Evolutionary conservation across 345 rosid species (phyloP).

Genomic region (Gossypium rotundifolium): DNA sequence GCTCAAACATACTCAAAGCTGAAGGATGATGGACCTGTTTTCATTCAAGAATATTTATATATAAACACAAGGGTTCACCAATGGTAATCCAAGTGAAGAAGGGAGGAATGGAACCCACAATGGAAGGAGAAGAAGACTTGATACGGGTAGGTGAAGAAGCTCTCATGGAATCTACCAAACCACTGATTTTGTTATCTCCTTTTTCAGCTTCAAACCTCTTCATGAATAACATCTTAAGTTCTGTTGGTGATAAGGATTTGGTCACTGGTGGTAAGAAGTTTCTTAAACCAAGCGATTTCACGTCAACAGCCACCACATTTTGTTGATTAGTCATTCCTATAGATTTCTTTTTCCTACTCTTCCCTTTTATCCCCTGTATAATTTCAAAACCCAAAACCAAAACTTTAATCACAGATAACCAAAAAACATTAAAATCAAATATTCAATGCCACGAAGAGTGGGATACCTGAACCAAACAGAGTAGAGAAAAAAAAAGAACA

Average conservation of each 20-base stretch:
- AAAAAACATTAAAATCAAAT: not conserved
- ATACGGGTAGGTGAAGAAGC: conserved; percentile 80
- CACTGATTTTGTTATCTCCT: conserved; percentile 31
- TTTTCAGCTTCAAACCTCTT: conserved; percentile 39
- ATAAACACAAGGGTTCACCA: not conserved
- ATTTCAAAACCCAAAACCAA: conserved; percentile 1
- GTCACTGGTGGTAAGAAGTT: conserved; percentile 29
- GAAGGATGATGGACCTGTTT: conserved; percentile 74
- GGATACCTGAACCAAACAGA: not conserved
- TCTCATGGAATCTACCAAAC: conserved; percentile 87
- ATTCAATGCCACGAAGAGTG: not conserved
- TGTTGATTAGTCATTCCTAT: conserved; percentile 64
- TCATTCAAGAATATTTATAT: not conserved
- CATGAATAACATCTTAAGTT: conserved; percentile 34
- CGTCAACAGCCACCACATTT: conserved; percentile 53
- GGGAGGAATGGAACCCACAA: conserved; percentile 35
- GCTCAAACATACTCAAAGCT: conserved; percentile 67
- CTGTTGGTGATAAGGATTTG: conserved; percentile 23
- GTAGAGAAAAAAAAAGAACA: conserved; percentile 20
- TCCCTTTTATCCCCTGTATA: conserved; percentile 2
- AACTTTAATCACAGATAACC: not conserved
- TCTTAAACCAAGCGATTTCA: conserved; percentile 33
- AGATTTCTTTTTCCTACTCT: not conserved
- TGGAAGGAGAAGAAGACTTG: conserved; percentile 53
- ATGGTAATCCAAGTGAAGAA: conserved; percentile 2